Base-by-base conservation (phyloP, 2,329 filamentous ascomycete species). In the Fusarium pilosicola region DNA sequence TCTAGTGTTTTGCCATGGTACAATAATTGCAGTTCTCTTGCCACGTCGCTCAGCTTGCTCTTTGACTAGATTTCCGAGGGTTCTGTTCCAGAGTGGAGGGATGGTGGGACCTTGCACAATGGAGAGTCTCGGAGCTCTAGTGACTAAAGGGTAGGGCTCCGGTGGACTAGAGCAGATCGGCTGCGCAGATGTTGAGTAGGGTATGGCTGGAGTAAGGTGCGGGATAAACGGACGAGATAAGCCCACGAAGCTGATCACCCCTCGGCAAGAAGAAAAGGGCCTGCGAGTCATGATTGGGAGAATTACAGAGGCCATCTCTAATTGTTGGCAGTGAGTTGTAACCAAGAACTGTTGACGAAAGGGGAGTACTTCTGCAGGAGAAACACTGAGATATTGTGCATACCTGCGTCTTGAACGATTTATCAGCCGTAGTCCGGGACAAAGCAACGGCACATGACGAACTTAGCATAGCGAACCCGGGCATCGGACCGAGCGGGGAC, bases 321-420 rank as follows among this genome's bases (percentile, higher is more conserved):
- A 15, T 5, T 22, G 7, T 28, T 22, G 5, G 13, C 0, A 2
- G 18, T 22, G 44, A 7, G 2, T 7, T 6, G 4, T 10, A 2
- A 26, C 2, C 5, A 14, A 7, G 8, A 5, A 7, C 10, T 13
- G 28, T 0, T 24, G 15, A 7, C 32, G 14, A 14, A 8, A 22
- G 8, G 5, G 0, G 15, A 11, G 9, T 30, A 11, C 7, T 22
- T 6, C 13, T 30, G 4, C 8, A 48, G 2, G 5, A n/a, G 9
- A 9, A 9, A 8, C 1, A 49, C 20, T 4, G 0, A 49, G 8
- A 0, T 5, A 14, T 10, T 12, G 24, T 26, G 12, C 6, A n/a
- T 4, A n/a, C 6, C 11, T 14, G 22, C 28, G 20, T 4, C 14
- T 6, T 30, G 26, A 3, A 49, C 14, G 22, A 32, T 30, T 49